Evolutionary conservation across 306 rosid species (phyloP).

Genomic region (Luffa acutangula): DNA sequence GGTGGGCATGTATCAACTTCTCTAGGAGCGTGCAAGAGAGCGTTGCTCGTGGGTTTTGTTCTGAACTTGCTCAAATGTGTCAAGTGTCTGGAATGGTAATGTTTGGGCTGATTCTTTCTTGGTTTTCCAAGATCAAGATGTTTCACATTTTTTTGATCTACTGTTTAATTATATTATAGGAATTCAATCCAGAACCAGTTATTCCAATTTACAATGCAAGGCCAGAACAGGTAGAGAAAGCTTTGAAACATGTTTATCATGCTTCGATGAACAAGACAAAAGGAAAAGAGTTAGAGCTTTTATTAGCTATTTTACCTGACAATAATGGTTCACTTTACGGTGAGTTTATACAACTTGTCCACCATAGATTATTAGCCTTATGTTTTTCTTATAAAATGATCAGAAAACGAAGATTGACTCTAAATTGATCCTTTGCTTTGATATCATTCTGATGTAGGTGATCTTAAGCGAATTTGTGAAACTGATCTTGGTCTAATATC

Average conservation of each 20-base stretch:
- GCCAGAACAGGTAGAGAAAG: conserved; percentile 87
- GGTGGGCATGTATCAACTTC: conserved; percentile 96
- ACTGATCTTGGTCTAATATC: conserved; percentile 86
- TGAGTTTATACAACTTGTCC: conserved; percentile 12
- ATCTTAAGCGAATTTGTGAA: conserved; percentile 85
- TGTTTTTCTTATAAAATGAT: not conserved
- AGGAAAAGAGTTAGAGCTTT: conserved; percentile 79
- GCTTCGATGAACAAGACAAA: conserved; percentile 67
- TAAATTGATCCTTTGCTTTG: not conserved
- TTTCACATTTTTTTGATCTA: not conserved
- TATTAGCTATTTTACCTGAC: conserved; percentile 84
- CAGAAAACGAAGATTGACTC: conserved; percentile 1
- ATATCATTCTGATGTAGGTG: conserved; percentile 42
- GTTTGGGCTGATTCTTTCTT: conserved; percentile 9
- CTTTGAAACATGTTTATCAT: conserved; percentile 79
- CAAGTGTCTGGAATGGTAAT: conserved; percentile 98
- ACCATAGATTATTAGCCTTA: not conserved
- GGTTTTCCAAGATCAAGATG: not conserved
- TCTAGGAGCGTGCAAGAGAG: conserved; percentile 84
- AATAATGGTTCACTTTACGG: conserved; percentile 86
- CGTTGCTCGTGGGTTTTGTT: conserved; percentile 75
- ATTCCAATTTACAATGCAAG: conserved; percentile 77
- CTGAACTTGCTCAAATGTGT: conserved; percentile 91
- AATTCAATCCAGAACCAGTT: conserved; percentile 69
- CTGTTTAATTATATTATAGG: conserved; percentile 24